Conservation (phyloP, 805 yeast genomes). For the Metschnikowia lunata region DNA sequence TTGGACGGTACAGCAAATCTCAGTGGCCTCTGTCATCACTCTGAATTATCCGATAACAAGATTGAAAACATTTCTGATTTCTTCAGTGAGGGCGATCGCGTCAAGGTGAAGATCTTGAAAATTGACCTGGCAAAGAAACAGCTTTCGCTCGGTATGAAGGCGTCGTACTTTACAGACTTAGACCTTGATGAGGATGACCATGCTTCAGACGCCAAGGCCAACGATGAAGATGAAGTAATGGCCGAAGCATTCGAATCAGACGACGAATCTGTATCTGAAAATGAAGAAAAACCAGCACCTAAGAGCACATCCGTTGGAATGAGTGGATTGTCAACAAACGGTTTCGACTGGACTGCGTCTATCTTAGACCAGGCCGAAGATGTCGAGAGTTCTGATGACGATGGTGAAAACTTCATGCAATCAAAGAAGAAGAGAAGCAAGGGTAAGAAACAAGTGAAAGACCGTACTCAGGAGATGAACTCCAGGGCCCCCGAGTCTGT, state of each 20-base stretch:
- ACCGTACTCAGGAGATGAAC: slow-evolving; percentile 78
- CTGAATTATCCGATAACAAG: slow-evolving; percentile 73
- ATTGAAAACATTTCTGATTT: slow-evolving; percentile 56
- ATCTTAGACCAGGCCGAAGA: slow-evolving; percentile 76
- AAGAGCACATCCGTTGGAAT: slow-evolving; percentile 18
- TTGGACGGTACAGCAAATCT: slow-evolving; percentile 70
- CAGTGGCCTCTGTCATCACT: slow-evolving; percentile 82
- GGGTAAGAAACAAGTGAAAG: slow-evolving; percentile 55
- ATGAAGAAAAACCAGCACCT: slow-evolving; percentile 17
- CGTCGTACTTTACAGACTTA: slow-evolving; percentile 67
- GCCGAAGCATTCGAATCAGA: slow-evolving; percentile 32
- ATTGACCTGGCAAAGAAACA: slow-evolving; percentile 64
- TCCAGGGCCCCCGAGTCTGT: slow-evolving; percentile 89
- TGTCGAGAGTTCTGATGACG: slow-evolving; percentile 48
- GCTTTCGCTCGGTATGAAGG: slow-evolving; percentile 88
- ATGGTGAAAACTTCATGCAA: slow-evolving; percentile 55
- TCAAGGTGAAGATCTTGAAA: slow-evolving; percentile 73
- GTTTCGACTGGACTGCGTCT: slow-evolving; percentile 95
- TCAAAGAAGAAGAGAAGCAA: slow-evolving; percentile 43
- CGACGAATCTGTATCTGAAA: slow-evolving; percentile 24
- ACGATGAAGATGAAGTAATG: slow-evolving; percentile 33
- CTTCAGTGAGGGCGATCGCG: slow-evolving; percentile 87
- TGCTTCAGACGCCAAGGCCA: slow-evolving; percentile 9
- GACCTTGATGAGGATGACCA: slow-evolving; percentile 9
- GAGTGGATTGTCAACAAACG: slow-evolving; percentile 72